Base-by-base conservation (phyloP, 805 yeast species). In the Saccharomycopsis fibuligera region DNA sequence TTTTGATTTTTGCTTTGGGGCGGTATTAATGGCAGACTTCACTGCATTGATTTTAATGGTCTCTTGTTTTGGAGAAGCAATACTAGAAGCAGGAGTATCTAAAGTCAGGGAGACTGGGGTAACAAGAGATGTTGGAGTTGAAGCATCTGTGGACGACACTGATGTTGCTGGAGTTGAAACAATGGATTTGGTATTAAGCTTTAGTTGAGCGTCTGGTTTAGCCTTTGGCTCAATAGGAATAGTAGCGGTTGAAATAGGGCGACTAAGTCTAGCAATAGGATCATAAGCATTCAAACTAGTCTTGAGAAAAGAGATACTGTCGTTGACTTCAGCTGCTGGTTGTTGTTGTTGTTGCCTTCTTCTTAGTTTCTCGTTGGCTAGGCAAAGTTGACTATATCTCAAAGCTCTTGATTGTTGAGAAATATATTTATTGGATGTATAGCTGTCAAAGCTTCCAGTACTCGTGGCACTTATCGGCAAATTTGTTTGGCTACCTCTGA, bases 301-400 rank as follows among this genome's bases (percentile, higher is more conserved):
- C 22, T 49, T 48, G 36, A 52, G 31, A 16, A 49, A 36, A 14
- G 40, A 25, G 19, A 52, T 39, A 14, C 30, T 43, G 12, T 42
- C 46, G 2, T 21, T 16, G 10, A 52, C 33, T 17, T 46, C 50
- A 1, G 17, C 29, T 10, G 44, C 37, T 4, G 38, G 10, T 4
- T 22, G 21, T 14, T n/a, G 9, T 29, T 29, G 23, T 24, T 12
- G n/a, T 5, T 19, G 9, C 16, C 31, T 49, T 35, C n/a, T n/a
- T n/a, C n/a, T n/a, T n/a, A n/a, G n/a, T n/a, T n/a, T n/a, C n/a
- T 52, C 53, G 3, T 31, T 36, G 4, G 55, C 53, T 38, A 52
- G 31, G 33, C 55, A 52, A n/a, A 52, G 36, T 29, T 45, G 50
- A 40, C 52, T 49, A 31, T 35, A 43, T 35, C 53, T 41, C 10